phyloP scores from a whole-genome alignment of 2,329 filamentous ascomycete species.

The Pseudogymnoascus sp. region DNA sequence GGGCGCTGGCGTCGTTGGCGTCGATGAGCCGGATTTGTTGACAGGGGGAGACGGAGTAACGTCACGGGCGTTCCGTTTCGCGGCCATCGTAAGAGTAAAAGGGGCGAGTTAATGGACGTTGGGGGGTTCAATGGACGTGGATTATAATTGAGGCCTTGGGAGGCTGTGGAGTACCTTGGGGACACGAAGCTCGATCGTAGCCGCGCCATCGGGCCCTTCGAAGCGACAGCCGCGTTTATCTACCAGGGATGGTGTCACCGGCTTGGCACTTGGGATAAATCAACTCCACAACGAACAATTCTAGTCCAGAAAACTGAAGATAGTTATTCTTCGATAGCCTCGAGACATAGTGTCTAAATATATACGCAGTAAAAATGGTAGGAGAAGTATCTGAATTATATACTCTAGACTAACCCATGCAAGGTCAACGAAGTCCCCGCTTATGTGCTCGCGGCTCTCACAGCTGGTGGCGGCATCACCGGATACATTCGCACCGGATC shows the following conservation, averaged over 20 bases:
- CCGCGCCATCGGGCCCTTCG: slow-evolving; percentile 9
- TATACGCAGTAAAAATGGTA: slow-evolving; percentile 2
- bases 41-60: slow-evolving; percentile 20
- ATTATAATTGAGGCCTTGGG: not conserved
- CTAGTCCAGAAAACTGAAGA: not conserved
- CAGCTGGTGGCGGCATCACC: slow-evolving; percentile 76
- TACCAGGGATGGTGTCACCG: slow-evolving; percentile 2
- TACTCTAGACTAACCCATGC: not conserved
- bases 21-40: slow-evolving; percentile 19
- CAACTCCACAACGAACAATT: not conserved
- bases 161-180: slow-evolving; percentile 16
- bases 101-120: slow-evolving; percentile 19
- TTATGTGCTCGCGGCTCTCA: slow-evolving; percentile 69
- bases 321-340: not conserved
- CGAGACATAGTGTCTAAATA: not conserved
- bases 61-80: slow-evolving; percentile 38
- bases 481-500: slow-evolving; percentile 82
- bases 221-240: slow-evolving; percentile 7
- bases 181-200: slow-evolving; percentile 24
- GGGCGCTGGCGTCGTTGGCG: slow-evolving; percentile 24
- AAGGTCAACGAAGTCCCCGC: slow-evolving; percentile 51
- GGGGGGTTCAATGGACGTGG: not conserved
- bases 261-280: not conserved
- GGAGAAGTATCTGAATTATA: not conserved
- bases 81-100: slow-evolving; percentile 35